phyloP scores from a whole-genome alignment of 2,329 filamentous ascomycete genomes.

The Purpureocillium takamizusanense region DNA sequence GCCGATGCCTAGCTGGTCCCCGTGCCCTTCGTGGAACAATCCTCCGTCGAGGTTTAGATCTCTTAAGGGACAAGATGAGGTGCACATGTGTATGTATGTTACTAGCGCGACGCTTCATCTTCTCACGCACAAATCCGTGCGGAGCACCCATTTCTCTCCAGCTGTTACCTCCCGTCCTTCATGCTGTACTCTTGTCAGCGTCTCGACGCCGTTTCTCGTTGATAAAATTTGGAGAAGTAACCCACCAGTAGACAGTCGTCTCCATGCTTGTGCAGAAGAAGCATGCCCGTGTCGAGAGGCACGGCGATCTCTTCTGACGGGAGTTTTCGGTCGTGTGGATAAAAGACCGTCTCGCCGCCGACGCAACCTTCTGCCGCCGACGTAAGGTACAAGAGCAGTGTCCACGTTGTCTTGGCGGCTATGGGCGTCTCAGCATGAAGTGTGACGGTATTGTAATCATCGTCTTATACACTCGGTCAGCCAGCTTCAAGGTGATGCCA shows the following conservation, averaged over 20 bases:
- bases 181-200: conserved; percentile 42
- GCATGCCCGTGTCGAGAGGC: conserved; percentile 71
- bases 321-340: conserved; percentile 55
- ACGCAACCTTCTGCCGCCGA: conserved; percentile 63
- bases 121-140: conserved; percentile 69
- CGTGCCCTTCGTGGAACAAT: too few relatives aligned
- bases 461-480: conserved; percentile 46
- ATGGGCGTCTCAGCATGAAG: conserved; percentile 30
- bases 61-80: too few relatives aligned
- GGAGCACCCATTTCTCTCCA: conserved; percentile 86
- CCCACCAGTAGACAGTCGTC: conserved; percentile 72
- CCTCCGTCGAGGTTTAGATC: neutral
- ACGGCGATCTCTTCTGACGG: conserved; percentile 60
- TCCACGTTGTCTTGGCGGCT: conserved; percentile 67
- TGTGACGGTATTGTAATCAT: conserved; percentile 70
- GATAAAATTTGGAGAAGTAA: conserved; percentile 9
- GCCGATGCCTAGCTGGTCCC: too few relatives aligned
- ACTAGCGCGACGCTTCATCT: too few relatives aligned
- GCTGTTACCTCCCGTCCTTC: conserved; percentile 70
- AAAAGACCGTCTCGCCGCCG: conserved; percentile 89
- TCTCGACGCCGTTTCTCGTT: neutral
- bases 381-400: conserved; percentile 78
- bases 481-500: neutral
- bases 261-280: conserved; percentile 81
- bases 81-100: too few relatives aligned